These are phyloP conservation scores for Saccharomycopsis sp. DNA, from an alignment of 805 yeast species.

Conservation along the genomic window DNA sequence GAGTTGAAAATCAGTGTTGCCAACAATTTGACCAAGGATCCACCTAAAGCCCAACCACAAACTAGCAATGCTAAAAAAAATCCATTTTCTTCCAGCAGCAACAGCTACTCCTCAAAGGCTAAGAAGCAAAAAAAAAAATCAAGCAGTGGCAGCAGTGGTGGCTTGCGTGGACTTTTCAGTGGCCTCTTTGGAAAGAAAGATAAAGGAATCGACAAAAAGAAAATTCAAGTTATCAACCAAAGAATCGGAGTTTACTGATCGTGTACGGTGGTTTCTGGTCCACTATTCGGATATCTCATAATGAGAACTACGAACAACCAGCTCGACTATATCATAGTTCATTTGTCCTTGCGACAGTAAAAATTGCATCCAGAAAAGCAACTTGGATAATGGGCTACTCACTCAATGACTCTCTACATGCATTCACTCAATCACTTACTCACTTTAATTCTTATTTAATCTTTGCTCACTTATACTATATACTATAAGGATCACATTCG, in stretches of 20 bases:
- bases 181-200: slow-evolving; percentile 12
- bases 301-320: background rate
- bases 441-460: too few relatives aligned
- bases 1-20: slow-evolving; percentile 7
- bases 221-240: slow-evolving; percentile 17
- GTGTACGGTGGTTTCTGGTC: too few relatives aligned
- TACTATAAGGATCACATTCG: background rate
- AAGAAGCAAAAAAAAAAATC: slow-evolving; percentile 1
- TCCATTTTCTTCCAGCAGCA: background rate
- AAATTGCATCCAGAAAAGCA: too few relatives aligned
- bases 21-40: slow-evolving; percentile 2
- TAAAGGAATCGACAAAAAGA: slow-evolving; percentile 10
- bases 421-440: background rate
- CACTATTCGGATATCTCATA: too few relatives aligned
- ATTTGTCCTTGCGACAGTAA: background rate
- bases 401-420: too few relatives aligned
- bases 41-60: background rate
- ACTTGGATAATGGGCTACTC: too few relatives aligned
- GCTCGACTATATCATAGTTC: background rate
- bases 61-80: background rate
- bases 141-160: slow-evolving; percentile 5
- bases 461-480: background rate
- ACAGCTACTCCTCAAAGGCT: slow-evolving; percentile 1
- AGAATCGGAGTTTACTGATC: slow-evolving; percentile 15
- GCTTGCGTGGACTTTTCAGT: slow-evolving; percentile 9